Evolutionary conservation across 176 grass and related monocot genomes (phyloP).

Genomic region (Hordeum marinum): DNA sequence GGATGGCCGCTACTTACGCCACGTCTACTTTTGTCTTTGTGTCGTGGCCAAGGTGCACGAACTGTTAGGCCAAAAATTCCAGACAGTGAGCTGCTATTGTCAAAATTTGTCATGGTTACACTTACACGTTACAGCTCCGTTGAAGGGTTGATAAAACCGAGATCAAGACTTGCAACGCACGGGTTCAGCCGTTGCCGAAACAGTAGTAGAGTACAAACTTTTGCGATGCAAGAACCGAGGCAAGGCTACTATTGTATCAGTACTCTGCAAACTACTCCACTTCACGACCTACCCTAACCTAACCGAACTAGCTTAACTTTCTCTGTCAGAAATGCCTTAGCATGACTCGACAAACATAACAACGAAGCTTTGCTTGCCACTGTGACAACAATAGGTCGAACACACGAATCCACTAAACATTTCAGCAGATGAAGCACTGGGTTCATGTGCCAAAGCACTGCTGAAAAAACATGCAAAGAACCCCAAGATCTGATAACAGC

Average conservation of each 20-base stretch:
- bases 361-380: background rate
- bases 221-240: background rate
- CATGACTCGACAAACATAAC: background rate
- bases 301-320: background rate
- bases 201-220: background rate
- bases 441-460: background rate
- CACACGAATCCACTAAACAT: background rate
- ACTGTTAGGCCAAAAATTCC: background rate
- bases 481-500: background rate
- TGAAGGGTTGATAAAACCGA: slow-evolving; percentile 7
- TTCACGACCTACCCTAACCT: background rate
- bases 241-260: background rate
- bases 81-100: background rate
- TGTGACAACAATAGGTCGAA: background rate
- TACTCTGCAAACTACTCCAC: slow-evolving; percentile 13
- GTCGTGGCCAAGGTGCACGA: background rate
- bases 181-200: background rate
- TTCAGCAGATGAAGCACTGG: background rate
- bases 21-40: background rate
- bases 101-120: background rate
- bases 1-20: background rate
- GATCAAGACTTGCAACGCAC: slow-evolving; percentile 21
- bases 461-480: background rate
- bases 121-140: background rate
- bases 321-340: background rate